Percentiles rank a stretch among this genome's conserved stretches.
Evolutionary conservation across 2,329 filamentous ascomycete genomes (phyloP).

Genomic region (Gaeumannomyces sp.): DNA sequence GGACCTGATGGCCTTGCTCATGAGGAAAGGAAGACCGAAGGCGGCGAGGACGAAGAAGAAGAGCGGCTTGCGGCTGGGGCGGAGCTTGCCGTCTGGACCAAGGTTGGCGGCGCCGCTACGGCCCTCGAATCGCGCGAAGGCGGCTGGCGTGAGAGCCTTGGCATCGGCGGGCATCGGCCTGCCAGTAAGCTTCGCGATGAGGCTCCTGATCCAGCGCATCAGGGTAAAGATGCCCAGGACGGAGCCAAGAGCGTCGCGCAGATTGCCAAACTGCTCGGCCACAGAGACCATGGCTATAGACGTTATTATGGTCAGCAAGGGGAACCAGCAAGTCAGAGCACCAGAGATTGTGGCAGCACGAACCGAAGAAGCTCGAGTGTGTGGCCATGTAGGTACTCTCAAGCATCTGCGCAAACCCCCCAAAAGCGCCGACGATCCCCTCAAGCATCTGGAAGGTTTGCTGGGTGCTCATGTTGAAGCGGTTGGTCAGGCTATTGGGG

Average conservation of each 20-base stretch:
- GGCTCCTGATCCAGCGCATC: constrained; percentile 87
- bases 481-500: constrained; percentile 88
- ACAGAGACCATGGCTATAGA: constrained; percentile 91
- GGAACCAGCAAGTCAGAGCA: neutral
- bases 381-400: constrained; percentile 99
- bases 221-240: constrained; percentile 93
- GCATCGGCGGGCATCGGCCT: constrained; percentile 84
- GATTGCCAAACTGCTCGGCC: constrained; percentile 90
- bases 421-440: constrained; percentile 92
- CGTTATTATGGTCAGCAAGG: constrained; percentile 11
- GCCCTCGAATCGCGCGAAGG: constrained; percentile 85
- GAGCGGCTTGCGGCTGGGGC: constrained; percentile 89
- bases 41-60: constrained; percentile 93
- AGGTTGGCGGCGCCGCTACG: constrained; percentile 42
- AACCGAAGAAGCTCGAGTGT: constrained; percentile 97
- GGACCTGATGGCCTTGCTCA: constrained; percentile 89
- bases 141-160: constrained; percentile 78
- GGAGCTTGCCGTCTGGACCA: constrained; percentile 52
- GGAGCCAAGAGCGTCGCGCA: constrained; percentile 88
- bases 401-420: constrained; percentile 97
- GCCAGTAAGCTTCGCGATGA: constrained; percentile 88
- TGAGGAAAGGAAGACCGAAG: constrained; percentile 91
- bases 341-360: constrained; percentile 26
- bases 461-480: constrained; percentile 90
- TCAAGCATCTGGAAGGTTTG: constrained; percentile 98